These are phyloP conservation scores for Colletotrichum sp. DNA, from an alignment of 2,329 filamentous ascomycete species.

Conservation along the genomic window DNA sequence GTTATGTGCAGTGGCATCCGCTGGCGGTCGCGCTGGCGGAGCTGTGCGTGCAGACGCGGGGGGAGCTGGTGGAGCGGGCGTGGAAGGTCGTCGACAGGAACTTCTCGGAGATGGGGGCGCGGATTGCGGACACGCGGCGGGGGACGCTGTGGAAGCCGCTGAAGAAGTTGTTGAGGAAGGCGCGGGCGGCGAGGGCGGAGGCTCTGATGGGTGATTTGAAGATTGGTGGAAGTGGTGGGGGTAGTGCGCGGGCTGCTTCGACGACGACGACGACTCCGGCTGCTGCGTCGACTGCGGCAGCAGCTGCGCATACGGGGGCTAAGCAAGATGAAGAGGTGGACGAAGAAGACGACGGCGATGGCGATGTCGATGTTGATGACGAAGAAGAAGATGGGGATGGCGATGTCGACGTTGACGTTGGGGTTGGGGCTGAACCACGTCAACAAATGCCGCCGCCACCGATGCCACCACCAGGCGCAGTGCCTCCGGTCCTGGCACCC, in stretches of 20 bases:
- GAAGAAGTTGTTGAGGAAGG: constrained; percentile 56
- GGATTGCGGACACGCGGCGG: constrained; percentile 53
- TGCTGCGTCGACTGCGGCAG: not conserved
- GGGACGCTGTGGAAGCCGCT: constrained; percentile 61
- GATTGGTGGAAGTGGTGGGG: constrained; percentile 5
- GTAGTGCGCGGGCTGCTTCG: not conserved
- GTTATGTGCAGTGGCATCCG: constrained; percentile 61
- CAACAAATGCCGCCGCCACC: not conserved
- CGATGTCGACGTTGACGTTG: not conserved
- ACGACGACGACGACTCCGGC: not conserved
- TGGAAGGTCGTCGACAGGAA: constrained; percentile 54
- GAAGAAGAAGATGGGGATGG: not conserved
- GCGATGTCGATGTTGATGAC: not conserved
- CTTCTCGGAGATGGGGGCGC: constrained; percentile 46
- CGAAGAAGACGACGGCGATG: not conserved
- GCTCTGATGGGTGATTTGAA: constrained; percentile 30
- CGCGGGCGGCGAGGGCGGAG: constrained; percentile 42
- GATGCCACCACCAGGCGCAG: no score
- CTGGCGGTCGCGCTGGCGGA: constrained; percentile 58
- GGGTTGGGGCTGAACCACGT: not conserved
- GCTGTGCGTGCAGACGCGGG: constrained; percentile 52
- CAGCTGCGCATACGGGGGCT: not conserved
- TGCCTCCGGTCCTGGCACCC: not conserved
- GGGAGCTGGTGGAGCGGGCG: constrained; percentile 50
- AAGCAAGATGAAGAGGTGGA: not conserved